These are phyloP conservation scores for Hymenoscyphus occultus DNA, from an alignment of 2,329 filamentous ascomycete genomes.

Conservation along the genomic window DNA sequence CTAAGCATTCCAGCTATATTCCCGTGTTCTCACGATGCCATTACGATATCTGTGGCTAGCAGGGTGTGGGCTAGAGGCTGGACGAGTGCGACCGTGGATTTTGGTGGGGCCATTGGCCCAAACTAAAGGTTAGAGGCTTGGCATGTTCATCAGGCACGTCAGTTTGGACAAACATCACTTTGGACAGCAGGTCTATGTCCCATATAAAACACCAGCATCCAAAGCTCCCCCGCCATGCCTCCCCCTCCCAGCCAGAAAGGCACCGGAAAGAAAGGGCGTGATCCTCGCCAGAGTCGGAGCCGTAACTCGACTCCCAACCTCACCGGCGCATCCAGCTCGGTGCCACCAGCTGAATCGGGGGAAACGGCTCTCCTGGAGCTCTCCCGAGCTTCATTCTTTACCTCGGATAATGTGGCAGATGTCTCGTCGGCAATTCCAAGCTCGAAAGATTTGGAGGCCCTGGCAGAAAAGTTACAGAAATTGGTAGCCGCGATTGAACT, in stretches of 20 bases:
- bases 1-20: no score
- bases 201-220: background rate
- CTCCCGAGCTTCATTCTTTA: constrained; percentile 55
- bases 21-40: no score
- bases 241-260: constrained; percentile 58
- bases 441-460: constrained; percentile 60
- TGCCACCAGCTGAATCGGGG: constrained; percentile 49
- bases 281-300: constrained; percentile 63
- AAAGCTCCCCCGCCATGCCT: constrained; percentile 45
- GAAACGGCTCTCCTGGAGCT: constrained; percentile 67
- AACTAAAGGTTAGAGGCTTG: background rate
- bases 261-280: constrained; percentile 63
- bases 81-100: no score
- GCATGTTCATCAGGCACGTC: background rate
- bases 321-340: constrained; percentile 25
- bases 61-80: no score
- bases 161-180: constrained; percentile 2
- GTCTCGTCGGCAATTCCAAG: constrained; percentile 58
- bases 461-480: constrained; percentile 61
- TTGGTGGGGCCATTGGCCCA: background rate
- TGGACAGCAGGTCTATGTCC: background rate
- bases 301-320: constrained; percentile 74
- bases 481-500: constrained; percentile 66
- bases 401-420: constrained; percentile 70
- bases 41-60: no score